phyloP scores from a whole-genome alignment of 192 early-diverging fungal species.

The Backusella mclennaniae region DNA sequence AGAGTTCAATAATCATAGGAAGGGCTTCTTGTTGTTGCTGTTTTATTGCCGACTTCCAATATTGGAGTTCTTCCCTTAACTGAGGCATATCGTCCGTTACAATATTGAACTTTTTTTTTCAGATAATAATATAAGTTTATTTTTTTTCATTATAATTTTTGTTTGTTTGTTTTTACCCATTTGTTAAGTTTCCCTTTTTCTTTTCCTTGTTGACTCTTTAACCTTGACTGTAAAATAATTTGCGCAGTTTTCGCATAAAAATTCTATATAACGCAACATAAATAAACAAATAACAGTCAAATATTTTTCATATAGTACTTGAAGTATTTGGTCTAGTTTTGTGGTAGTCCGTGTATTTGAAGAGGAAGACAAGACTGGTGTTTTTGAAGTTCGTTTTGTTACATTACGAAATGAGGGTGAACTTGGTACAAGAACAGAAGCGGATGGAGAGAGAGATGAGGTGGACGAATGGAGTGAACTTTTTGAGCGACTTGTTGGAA shows the following conservation, averaged over 20 bases:
- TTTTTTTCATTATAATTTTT: background rate
- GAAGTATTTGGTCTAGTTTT: constrained; percentile 57
- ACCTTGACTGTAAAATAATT: constrained; percentile 66
- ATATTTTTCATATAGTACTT: constrained; percentile 31
- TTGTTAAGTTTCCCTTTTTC: constrained; percentile 53
- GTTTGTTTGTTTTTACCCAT: constrained; percentile 43
- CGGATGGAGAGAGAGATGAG: constrained; percentile 8
- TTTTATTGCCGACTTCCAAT: constrained; percentile 67
- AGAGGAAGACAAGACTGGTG: constrained; percentile 4
- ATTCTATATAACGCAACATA: constrained; percentile 39
- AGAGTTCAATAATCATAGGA: constrained; percentile 80
- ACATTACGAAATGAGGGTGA: background rate
- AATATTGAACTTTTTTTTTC: constrained; percentile 72
- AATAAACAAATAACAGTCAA: constrained; percentile 5
- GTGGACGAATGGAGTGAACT: background rate
- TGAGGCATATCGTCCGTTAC: constrained; percentile 73
- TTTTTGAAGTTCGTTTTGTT: background rate
- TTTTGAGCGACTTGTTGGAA: background rate
- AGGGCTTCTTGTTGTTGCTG: constrained; percentile 45
- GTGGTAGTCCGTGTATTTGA: constrained; percentile 32
- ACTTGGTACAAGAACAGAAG: constrained; percentile 9
- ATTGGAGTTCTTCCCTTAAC: constrained; percentile 71
- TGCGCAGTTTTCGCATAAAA: constrained; percentile 80
- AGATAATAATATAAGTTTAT: background rate
- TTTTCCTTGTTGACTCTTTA: constrained; percentile 5